phyloP scores from a whole-genome alignment of 768 basidiomycete species.

The Phylloporus sp. region DNA sequence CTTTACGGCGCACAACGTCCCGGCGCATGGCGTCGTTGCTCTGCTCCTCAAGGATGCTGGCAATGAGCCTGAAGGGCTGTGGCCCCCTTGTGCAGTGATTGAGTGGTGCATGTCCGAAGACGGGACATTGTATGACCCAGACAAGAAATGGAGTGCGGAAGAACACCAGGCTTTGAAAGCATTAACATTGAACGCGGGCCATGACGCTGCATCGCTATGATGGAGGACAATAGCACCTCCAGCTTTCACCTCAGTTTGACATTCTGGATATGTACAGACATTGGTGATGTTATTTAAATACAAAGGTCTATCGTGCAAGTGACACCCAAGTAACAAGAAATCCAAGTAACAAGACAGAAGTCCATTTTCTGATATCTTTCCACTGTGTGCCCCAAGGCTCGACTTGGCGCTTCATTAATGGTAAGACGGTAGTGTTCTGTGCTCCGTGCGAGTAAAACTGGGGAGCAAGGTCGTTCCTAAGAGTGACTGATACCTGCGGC shows the following conservation, averaged over 20 bases:
- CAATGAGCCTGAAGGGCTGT: conserved; percentile 56
- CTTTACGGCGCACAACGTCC: conserved; percentile 51
- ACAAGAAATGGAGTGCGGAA: conserved; percentile 24
- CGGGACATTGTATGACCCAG: conserved; percentile 41
- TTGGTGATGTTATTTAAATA: background rate
- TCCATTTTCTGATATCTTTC: conserved; percentile 30
- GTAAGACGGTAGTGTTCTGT: background rate
- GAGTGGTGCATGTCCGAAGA: conserved; percentile 61
- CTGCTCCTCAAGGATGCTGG: conserved; percentile 63
- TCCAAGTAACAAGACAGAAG: conserved; percentile 22
- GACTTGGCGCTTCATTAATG: background rate
- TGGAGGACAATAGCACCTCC: too few species aligned
- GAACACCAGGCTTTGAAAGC: conserved; percentile 3
- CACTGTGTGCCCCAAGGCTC: conserved; percentile 15
- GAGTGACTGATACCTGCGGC: background rate
- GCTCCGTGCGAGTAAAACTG: background rate
- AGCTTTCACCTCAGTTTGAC: too few species aligned
- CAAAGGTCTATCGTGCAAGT: conserved; percentile 9
- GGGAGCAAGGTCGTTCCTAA: background rate
- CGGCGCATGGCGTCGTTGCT: conserved; percentile 67
- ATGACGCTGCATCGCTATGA: background rate
- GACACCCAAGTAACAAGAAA: conserved; percentile 30
- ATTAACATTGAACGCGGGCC: background rate
- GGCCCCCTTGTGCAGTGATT: conserved; percentile 53
- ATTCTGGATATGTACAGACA: background rate